phyloP scores from a whole-genome alignment of 1,284 basidiomycete species.

The Fomitopsis schrenkii region DNA sequence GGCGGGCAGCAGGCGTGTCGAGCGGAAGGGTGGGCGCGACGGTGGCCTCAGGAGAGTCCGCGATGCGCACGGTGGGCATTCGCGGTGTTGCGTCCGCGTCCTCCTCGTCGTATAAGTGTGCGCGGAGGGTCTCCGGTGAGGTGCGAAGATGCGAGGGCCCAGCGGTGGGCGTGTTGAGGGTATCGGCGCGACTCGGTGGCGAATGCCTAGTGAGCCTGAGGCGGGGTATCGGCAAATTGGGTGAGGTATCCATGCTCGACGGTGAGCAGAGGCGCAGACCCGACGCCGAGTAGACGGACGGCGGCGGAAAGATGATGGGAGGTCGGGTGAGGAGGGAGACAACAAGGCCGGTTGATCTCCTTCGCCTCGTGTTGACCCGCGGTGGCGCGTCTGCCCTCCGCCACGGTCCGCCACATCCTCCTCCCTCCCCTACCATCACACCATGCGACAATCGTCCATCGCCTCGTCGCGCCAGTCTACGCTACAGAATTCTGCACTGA shows the following conservation, averaged over 20 bases:
- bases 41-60: conserved; percentile 17
- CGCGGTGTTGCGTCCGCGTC: conserved; percentile 49
- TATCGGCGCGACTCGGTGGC: conserved; percentile 9
- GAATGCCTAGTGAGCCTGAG: conserved; percentile 18
- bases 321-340: neutral
- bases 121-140: conserved; percentile 21
- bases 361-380: neutral
- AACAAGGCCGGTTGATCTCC: neutral
- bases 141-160: conserved; percentile 28
- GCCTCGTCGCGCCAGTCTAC: conserved; percentile 50
- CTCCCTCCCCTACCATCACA: neutral
- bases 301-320: neutral
- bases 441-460: conserved; percentile 55
- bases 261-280: neutral
- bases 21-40: conserved; percentile 19
- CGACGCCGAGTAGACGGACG: neutral
- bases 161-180: conserved; percentile 25
- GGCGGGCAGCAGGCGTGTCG: conserved; percentile 46
- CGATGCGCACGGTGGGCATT: conserved; percentile 29
- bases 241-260: conserved; percentile 19
- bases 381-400: neutral
- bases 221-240: conserved; percentile 15
- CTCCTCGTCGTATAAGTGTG: conserved; percentile 34
- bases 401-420: neutral
- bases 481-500: conserved; percentile 35